Conservation (phyloP, 768 basidiomycete species). For the Galerina marginata region DNA sequence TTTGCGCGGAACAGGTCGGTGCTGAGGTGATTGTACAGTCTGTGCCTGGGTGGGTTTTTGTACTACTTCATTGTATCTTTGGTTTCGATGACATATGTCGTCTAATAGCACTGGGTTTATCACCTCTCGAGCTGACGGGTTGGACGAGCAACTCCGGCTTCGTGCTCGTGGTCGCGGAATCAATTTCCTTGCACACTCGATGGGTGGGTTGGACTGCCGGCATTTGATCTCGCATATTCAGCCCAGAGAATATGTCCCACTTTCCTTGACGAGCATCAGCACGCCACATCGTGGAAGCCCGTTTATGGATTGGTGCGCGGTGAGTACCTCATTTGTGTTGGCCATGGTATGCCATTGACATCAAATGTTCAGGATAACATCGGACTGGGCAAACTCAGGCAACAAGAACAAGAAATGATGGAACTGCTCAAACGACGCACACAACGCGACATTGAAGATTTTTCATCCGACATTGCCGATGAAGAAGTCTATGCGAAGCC, state of each 20-base stretch:
- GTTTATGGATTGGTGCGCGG: constrained; percentile 99
- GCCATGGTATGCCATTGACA: background rate
- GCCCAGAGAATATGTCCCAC: constrained; percentile 81
- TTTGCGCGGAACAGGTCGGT: constrained; percentile 77
- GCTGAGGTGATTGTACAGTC: constrained; percentile 95
- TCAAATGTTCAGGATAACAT: constrained; percentile 71
- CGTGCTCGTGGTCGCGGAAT: constrained; percentile 77
- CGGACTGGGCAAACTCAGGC: constrained; percentile 78
- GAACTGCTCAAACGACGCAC: constrained; percentile 13
- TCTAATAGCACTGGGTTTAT: constrained; percentile 86
- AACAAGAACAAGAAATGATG: constrained; percentile 41
- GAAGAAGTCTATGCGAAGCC: constrained; percentile 11
- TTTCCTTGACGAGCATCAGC: constrained; percentile 86
- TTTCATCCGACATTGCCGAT: constrained; percentile 10
- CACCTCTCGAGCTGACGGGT: constrained; percentile 72
- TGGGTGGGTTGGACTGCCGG: constrained; percentile 97
- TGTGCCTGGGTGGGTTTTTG: constrained; percentile 79
- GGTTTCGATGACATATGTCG: background rate
- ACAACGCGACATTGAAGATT: constrained; percentile 11
- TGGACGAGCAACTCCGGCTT: constrained; percentile 73
- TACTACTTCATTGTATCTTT: background rate
- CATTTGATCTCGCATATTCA: constrained; percentile 88
- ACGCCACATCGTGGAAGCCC: constrained; percentile 97
- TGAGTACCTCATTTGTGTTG: constrained; percentile 41
- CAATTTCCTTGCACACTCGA: constrained; percentile 95